Evolutionary conservation across 2,329 filamentous ascomycete species (phyloP).

Genomic region (Hymenotorrendiella dingleyae): DNA sequence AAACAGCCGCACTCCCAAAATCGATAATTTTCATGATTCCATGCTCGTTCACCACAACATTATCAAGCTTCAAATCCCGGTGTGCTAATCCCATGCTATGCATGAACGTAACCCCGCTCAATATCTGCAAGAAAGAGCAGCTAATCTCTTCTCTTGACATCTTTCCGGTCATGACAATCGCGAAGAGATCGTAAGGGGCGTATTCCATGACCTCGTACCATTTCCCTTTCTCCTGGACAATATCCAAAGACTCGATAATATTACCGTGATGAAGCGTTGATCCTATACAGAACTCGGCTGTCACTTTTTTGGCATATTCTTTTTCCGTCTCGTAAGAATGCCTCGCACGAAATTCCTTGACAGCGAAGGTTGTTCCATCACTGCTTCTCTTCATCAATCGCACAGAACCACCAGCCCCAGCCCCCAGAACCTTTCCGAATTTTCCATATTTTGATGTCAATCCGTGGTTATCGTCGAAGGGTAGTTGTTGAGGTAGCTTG

Average conservation of each 20-base stretch:
- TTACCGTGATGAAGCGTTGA: constrained; percentile 97
- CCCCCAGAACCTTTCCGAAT: constrained; percentile 87
- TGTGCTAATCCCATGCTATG: constrained; percentile 94
- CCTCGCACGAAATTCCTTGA: constrained; percentile 90
- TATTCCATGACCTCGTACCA: constrained; percentile 99
- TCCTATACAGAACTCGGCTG: constrained; percentile 95
- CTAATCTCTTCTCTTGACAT: constrained; percentile 89
- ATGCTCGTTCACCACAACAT: constrained; percentile 91
- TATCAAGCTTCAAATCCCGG: constrained; percentile 92
- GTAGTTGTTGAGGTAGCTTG: constrained; percentile 57
- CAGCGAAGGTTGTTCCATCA: constrained; percentile 89
- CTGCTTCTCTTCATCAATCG: constrained; percentile 89
- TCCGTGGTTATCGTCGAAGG: constrained; percentile 91
- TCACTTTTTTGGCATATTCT: constrained; percentile 97
- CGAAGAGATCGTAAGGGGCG: constrained; percentile 91
- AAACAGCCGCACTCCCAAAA: constrained; percentile 95
- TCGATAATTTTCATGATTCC: constrained; percentile 99
- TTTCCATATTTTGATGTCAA: constrained; percentile 91
- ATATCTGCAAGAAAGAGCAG: constrained; percentile 88
- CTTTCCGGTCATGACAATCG: constrained; percentile 97
- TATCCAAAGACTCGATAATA: constrained; percentile 95
- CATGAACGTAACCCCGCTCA: constrained; percentile 89
- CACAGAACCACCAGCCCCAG: constrained; percentile 90
- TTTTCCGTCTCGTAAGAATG: constrained; percentile 91
- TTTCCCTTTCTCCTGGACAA: constrained; percentile 85